Percentiles rank a stretch among this genome's conserved stretches.
phyloP scores from a whole-genome alignment of 352 stramenopile species.

The Globisporangium iwayamae region DNA sequence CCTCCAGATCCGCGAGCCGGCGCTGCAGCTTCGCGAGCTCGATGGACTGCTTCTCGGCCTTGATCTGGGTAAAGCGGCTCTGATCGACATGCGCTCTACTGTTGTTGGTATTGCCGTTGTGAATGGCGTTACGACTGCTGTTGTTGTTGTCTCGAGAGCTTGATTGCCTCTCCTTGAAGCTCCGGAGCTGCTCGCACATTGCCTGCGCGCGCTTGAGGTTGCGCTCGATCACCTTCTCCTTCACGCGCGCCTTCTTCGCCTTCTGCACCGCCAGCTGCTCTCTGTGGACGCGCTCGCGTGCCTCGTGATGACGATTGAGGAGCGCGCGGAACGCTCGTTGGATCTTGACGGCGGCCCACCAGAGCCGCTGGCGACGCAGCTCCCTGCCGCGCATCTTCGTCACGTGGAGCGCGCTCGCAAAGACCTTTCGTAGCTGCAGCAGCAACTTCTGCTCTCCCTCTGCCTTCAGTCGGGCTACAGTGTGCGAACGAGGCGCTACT shows the following conservation, averaged over 20 bases:
- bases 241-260: constrained; percentile 32
- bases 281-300: constrained; percentile 10
- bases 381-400: constrained; percentile 22
- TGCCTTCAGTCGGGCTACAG: constrained; percentile 24
- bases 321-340: constrained; percentile 29
- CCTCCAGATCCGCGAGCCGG: constrained; percentile 7
- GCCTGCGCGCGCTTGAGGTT: constrained; percentile 37
- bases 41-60: constrained; percentile 1
- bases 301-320: constrained; percentile 15
- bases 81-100: background rate
- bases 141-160: constrained; percentile 5
- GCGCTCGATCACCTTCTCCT: constrained; percentile 32
- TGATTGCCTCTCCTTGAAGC: background rate
- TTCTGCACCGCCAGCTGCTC: constrained; percentile 24
- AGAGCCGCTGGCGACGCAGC: constrained; percentile 21
- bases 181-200: constrained; percentile 25
- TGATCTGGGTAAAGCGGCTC: background rate
- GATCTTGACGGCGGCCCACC: constrained; percentile 30
- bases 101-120: background rate
- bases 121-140: background rate
- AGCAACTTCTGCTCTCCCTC: constrained; percentile 40
- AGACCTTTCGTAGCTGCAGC: constrained; percentile 26
- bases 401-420: constrained; percentile 18
- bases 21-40: constrained; percentile 14
- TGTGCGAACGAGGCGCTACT: background rate